Evolutionary conservation across 441 rosid species (phyloP).

Genomic region (Aleurites moluccanus): DNA sequence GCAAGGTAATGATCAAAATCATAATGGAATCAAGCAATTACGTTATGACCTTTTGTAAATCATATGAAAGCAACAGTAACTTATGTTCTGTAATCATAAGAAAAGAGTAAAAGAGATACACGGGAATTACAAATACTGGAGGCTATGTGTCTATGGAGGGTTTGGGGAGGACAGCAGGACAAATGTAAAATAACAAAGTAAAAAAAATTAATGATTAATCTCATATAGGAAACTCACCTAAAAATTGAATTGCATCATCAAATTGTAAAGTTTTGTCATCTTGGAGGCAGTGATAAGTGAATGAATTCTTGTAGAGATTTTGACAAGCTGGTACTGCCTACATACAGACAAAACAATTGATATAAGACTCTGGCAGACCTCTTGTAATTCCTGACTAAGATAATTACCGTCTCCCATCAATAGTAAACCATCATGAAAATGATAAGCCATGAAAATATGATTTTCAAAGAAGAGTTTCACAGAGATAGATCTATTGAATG

Average conservation of each 20-base stretch:
- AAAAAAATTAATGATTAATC: constrained; percentile 9
- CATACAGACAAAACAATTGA: constrained; percentile 29
- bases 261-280: constrained; percentile 73
- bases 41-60: neutral
- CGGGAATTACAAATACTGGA: too few relatives aligned
- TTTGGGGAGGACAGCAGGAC: neutral
- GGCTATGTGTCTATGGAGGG: too few relatives aligned
- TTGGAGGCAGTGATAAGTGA: constrained; percentile 83
- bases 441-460: neutral
- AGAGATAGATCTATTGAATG: neutral
- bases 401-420: neutral
- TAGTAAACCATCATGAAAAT: neutral
- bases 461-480: neutral
- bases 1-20: neutral
- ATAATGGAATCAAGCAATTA: neutral
- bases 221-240: constrained; percentile 53
- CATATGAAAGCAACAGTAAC: neutral
- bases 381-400: neutral
- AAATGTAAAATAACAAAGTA: neutral
- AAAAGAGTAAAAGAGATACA: neutral
- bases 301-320: constrained; percentile 93
- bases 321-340: constrained; percentile 92
- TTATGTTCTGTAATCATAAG: neutral
- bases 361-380: constrained; percentile 23
- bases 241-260: constrained; percentile 76